phyloP scores from a whole-genome alignment of 345 rosid species.

The Ceriops decandra region DNA sequence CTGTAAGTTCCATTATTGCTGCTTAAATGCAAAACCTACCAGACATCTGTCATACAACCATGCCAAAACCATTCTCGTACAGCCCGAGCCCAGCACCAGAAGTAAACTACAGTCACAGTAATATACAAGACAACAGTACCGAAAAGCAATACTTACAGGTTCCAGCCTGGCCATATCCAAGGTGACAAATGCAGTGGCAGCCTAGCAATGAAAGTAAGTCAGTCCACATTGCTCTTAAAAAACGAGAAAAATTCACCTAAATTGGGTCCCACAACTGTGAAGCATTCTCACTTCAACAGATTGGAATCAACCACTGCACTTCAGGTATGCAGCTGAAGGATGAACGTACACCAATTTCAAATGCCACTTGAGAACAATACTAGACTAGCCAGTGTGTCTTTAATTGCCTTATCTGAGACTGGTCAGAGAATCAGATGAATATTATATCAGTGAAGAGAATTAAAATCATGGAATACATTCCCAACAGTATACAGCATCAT shows the following conservation, averaged over 20 bases:
- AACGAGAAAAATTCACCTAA: background rate
- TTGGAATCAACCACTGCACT: background rate
- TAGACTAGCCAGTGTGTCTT: background rate
- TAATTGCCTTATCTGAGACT: slow-evolving; percentile 3
- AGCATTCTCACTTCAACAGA: background rate
- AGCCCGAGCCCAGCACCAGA: background rate
- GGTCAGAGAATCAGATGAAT: slow-evolving; percentile 9
- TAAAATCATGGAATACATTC: slow-evolving; percentile 13
- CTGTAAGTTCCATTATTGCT: too few species aligned
- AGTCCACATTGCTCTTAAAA: background rate
- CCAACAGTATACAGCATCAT: slow-evolving; percentile 8
- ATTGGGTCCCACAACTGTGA: background rate
- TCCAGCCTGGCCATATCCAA: background rate
- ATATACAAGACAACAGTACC: background rate
- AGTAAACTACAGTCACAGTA: background rate
- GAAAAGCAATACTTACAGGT: background rate
- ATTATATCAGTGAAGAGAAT: slow-evolving; percentile 10
- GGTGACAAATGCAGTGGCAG: background rate
- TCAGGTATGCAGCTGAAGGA: background rate
- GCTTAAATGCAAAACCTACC: too few species aligned
- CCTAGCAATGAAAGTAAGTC: slow-evolving; percentile 6
- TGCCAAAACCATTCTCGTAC: too few species aligned
- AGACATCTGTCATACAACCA: too few species aligned
- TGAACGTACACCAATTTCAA: background rate
- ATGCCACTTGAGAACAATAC: background rate